Conservation (phyloP, 2,329 filamentous ascomycete genomes). For the Claviceps africana region DNA sequence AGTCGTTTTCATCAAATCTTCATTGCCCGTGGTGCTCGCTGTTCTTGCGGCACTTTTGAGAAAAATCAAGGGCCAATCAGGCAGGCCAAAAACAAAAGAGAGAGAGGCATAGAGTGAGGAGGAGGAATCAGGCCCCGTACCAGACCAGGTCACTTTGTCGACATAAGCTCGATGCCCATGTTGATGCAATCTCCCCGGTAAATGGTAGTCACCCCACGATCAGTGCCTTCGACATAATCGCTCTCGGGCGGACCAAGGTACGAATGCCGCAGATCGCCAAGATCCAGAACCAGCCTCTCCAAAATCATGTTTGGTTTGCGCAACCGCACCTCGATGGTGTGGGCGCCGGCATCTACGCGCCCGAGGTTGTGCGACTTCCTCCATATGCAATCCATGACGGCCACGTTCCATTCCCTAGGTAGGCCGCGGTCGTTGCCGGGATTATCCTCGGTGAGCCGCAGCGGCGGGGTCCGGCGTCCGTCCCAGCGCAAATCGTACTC, state of each 20-base stretch:
- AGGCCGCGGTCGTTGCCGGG: slow-evolving; percentile 18
- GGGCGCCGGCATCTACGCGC: slow-evolving; percentile 11
- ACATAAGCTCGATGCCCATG: slow-evolving; percentile 3
- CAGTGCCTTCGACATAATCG: slow-evolving; percentile 7
- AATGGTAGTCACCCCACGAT: not conserved
- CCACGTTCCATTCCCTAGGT: slow-evolving; percentile 33
- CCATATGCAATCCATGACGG: slow-evolving; percentile 37
- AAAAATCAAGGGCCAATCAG: too few species aligned
- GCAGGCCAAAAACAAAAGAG: too few species aligned
- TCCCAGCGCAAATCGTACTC: slow-evolving; percentile 36
- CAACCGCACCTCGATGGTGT: slow-evolving; percentile 17
- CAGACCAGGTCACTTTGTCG: not conserved
- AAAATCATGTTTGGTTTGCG: slow-evolving; percentile 21
- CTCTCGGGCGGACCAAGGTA: slow-evolving; percentile 23
- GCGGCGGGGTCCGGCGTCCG: slow-evolving; percentile 18
- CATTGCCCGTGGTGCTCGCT: too few species aligned
- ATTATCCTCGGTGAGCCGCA: slow-evolving; percentile 17
- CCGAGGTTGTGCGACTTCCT: slow-evolving; percentile 22
- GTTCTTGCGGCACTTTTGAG: too few species aligned
- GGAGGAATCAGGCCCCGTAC: not conserved
- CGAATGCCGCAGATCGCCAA: slow-evolving; percentile 18
- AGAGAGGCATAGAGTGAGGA: not conserved
- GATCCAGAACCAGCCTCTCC: slow-evolving; percentile 23
- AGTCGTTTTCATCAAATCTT: too few species aligned
- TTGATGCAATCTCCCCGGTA: slow-evolving; percentile 1